These are phyloP conservation scores for Rubia balearica DNA, from an alignment of 305 asterid species.

Conservation along the genomic window DNA sequence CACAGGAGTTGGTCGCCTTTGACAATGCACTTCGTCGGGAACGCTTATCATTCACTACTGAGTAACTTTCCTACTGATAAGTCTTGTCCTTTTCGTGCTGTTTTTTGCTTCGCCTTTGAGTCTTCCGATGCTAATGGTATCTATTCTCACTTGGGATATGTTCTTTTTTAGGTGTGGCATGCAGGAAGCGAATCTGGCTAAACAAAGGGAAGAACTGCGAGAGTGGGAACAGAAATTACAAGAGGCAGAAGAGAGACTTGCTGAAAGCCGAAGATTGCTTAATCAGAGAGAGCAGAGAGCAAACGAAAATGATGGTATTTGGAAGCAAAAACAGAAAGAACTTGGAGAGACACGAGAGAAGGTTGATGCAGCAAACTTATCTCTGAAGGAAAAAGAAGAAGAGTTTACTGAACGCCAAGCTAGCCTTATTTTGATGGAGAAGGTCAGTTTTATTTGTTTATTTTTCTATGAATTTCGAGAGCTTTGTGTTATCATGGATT, in stretches of 20 bases:
- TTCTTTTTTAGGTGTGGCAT: slow-evolving; percentile 56
- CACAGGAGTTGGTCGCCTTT: slow-evolving; percentile 59
- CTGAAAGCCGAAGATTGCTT: slow-evolving; percentile 77
- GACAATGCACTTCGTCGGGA: slow-evolving; percentile 77
- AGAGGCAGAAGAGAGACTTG: slow-evolving; percentile 82
- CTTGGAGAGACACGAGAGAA: slow-evolving; percentile 63
- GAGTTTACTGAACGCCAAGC: slow-evolving; percentile 58
- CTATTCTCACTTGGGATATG: slow-evolving; percentile 21
- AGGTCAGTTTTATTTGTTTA: slow-evolving; percentile 37
- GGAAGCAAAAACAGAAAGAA: slow-evolving; percentile 65
- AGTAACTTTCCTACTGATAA: slow-evolving; percentile 41
- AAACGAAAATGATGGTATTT: slow-evolving; percentile 59
- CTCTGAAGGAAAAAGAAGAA: slow-evolving; percentile 72
- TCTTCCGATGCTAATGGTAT: not conserved
- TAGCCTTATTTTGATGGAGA: slow-evolving; percentile 52
- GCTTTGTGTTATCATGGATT: not conserved
- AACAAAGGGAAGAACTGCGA: slow-evolving; percentile 80
- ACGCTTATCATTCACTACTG: slow-evolving; percentile 54
- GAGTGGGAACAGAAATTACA: slow-evolving; percentile 83
- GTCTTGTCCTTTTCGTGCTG: not conserved
- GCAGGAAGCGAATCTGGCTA: slow-evolving; percentile 51
- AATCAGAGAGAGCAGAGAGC: slow-evolving; percentile 92
- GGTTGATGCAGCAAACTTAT: slow-evolving; percentile 46
- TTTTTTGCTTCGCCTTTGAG: not conserved
- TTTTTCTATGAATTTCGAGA: not conserved